These are phyloP conservation scores for Batrachochytrium dendrobatidis DNA, from an alignment of 371 early-diverging fungal genomes.

Conservation along the genomic window DNA sequence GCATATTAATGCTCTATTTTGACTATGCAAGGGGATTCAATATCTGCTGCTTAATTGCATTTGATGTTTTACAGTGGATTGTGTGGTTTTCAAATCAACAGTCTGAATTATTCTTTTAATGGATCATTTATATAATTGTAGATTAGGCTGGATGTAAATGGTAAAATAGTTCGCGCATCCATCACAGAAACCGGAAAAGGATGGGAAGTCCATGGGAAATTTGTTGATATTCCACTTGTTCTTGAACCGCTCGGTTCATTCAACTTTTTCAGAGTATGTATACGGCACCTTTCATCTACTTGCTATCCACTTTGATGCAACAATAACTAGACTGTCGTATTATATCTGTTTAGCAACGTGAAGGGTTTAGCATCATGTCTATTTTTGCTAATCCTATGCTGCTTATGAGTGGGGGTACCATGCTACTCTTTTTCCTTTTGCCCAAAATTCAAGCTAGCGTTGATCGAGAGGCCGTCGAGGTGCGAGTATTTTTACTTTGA, in stretches of 20 bases:
- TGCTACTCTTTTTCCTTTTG: conserved; percentile 42
- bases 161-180: neutral
- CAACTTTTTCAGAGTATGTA: neutral
- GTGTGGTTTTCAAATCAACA: too few relatives aligned
- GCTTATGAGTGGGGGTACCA: conserved; percentile 47
- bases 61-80: too few relatives aligned
- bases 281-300: too few relatives aligned
- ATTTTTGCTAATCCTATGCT: conserved; percentile 53
- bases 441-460: conserved; percentile 45
- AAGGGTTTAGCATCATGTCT: conserved; percentile 39
- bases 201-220: neutral
- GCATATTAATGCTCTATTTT: too few relatives aligned
- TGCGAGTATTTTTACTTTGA: neutral
- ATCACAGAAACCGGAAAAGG: neutral
- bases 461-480: conserved; percentile 36
- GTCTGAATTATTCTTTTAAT: too few relatives aligned
- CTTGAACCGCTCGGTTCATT: neutral
- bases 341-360: conserved; percentile 19
- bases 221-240: neutral
- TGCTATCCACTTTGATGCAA: neutral
- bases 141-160: neutral
- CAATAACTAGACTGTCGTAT: neutral
- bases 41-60: too few relatives aligned
- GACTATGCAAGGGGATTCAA: too few relatives aligned
- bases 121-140: too few relatives aligned